Evolutionary conservation across 1,284 basidiomycete species (phyloP).

Genomic region (Microbotryum silenes-acaulis): DNA sequence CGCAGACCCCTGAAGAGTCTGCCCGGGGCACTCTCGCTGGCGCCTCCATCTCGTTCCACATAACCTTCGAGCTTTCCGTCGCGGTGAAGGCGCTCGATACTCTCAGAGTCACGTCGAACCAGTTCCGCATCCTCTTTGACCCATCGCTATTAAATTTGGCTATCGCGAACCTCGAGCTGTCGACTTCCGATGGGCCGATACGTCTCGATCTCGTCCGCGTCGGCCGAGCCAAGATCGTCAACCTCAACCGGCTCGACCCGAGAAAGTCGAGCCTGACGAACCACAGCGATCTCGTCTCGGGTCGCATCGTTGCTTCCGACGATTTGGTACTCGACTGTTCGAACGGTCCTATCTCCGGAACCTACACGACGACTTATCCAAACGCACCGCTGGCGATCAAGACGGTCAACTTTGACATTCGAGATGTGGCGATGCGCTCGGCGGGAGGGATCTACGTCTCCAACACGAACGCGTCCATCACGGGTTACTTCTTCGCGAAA

Average conservation of each 20-base stretch:
- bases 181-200: background rate
- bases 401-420: background rate
- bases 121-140: background rate
- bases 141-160: background rate
- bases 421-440: background rate
- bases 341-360: background rate
- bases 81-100: background rate
- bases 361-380: background rate
- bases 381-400: background rate
- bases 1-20: no score
- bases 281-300: conserved; percentile 1
- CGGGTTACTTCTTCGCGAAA: background rate
- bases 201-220: background rate
- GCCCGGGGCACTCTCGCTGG: no score
- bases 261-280: background rate
- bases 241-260: background rate
- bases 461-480: background rate
- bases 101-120: no score
- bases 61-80: background rate
- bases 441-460: background rate
- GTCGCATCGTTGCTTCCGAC: background rate
- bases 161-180: background rate
- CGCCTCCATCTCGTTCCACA: conserved; percentile 1
- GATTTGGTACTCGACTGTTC: background rate
- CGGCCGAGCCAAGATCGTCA: background rate